These are phyloP conservation scores for Kondoa subrosea DNA, from an alignment of 768 basidiomycete genomes.

Conservation along the genomic window DNA sequence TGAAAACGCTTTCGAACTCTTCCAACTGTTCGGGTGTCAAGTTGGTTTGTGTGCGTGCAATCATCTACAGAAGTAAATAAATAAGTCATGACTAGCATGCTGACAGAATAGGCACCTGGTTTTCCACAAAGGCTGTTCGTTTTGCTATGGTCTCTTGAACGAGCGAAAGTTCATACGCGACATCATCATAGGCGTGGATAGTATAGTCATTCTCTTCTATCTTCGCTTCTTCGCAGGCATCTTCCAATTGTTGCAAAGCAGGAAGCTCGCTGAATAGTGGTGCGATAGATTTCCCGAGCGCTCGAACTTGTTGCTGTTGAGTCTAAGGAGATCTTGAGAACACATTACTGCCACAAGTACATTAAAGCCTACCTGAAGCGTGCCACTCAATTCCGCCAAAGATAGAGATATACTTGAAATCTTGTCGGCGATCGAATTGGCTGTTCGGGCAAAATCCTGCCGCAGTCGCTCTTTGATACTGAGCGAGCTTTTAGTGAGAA, in stretches of 20 bases:
- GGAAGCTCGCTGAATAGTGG: conserved; percentile 7
- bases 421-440: background rate
- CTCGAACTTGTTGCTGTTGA: background rate
- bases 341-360: background rate
- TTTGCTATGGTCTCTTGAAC: conserved; percentile 63
- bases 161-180: conserved; percentile 73
- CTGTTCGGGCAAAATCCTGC: conserved; percentile 32
- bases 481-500: background rate
- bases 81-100: background rate
- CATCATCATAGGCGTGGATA: conserved; percentile 69
- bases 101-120: conserved; percentile 47
- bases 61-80: conserved; percentile 45
- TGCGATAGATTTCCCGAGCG: background rate
- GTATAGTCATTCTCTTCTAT: conserved; percentile 96
- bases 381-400: conserved; percentile 56
- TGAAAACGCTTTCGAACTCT: conserved; percentile 91
- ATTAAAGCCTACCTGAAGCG: conserved; percentile 44
- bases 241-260: conserved; percentile 47
- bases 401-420: conserved; percentile 46
- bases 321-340: background rate
- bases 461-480: conserved; percentile 71
- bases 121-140: conserved; percentile 91
- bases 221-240: conserved; percentile 65
- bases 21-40: conserved; percentile 88
- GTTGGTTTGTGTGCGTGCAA: conserved; percentile 83